phyloP scores from a whole-genome alignment of 1,284 basidiomycete species.

The Tranzscheliella williamsii region DNA sequence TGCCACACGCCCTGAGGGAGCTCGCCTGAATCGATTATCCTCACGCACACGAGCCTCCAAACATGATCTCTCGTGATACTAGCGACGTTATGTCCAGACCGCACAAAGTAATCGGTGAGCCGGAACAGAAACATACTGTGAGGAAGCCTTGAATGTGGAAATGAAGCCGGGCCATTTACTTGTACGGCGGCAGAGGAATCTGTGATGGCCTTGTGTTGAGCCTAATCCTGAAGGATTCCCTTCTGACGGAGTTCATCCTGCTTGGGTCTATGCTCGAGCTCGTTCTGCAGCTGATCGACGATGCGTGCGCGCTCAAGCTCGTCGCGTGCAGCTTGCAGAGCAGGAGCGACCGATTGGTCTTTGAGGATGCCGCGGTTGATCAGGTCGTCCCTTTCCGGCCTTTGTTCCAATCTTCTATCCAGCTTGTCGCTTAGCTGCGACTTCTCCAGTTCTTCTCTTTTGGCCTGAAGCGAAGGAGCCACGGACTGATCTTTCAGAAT shows the following conservation, averaged over 20 bases:
- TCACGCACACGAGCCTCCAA: too few relatives aligned
- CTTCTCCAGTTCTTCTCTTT: conserved; percentile 67
- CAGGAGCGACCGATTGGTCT: conserved; percentile 71
- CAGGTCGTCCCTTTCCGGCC: conserved; percentile 39
- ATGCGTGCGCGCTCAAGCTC: conserved; percentile 62
- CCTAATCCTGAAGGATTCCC: conserved; percentile 67
- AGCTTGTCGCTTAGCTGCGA: conserved; percentile 36
- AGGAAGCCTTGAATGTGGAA: too few relatives aligned
- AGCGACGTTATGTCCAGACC: too few relatives aligned
- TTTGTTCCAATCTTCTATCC: conserved; percentile 27
- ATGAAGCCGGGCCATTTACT: too few relatives aligned
- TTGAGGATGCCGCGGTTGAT: conserved; percentile 40
- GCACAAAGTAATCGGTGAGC: too few relatives aligned
- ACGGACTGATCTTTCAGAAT: conserved; percentile 68
- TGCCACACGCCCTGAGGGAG: too few relatives aligned
- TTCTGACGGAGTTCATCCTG: conserved; percentile 73
- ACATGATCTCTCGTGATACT: too few relatives aligned
- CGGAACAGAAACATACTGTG: too few relatives aligned
- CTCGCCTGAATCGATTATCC: too few relatives aligned
- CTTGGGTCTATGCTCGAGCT: conserved; percentile 70
- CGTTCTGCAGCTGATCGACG: conserved; percentile 69
- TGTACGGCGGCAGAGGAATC: too few relatives aligned
- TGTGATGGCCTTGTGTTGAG: too few relatives aligned
- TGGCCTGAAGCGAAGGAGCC: conserved; percentile 72
- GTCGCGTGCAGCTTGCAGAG: conserved; percentile 70